Conservation (phyloP, 2,329 filamentous ascomycete species). For the Aspergillus aculeatus region DNA sequence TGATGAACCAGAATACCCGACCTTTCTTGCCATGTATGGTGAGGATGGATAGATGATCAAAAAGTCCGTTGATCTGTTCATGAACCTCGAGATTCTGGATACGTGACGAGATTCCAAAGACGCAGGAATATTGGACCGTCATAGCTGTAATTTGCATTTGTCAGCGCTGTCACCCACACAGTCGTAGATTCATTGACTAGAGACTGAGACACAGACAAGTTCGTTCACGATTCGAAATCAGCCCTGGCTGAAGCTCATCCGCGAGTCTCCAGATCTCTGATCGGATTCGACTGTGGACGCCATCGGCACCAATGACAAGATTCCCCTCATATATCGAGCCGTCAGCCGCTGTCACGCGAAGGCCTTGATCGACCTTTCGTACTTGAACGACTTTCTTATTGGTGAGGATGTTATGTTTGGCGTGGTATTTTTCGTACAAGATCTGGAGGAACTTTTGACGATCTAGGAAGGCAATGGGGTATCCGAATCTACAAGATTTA, state of each 20-base stretch:
- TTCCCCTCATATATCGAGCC: conserved; percentile 36
- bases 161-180: not conserved
- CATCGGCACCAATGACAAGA: conserved; percentile 45
- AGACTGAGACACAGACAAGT: conserved; percentile 1
- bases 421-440: conserved; percentile 21
- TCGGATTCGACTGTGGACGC: conserved; percentile 42
- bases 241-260: conserved; percentile 2
- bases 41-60: conserved; percentile 18
- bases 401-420: conserved; percentile 33
- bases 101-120: conserved; percentile 30
- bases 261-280: conserved; percentile 33
- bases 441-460: conserved; percentile 24
- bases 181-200: not conserved
- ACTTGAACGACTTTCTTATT: conserved; percentile 31
- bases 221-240: conserved; percentile 8
- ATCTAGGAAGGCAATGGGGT: conserved; percentile 16
- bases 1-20: conserved; percentile 29
- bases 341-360: conserved; percentile 34
- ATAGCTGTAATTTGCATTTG: conserved; percentile 4
- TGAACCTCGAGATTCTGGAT: conserved; percentile 15
- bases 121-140: conserved; percentile 28
- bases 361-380: conserved; percentile 20
- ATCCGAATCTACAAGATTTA: conserved; percentile 17
- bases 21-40: conserved; percentile 22
- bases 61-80: conserved; percentile 20